Evolutionary conservation across 2,329 filamentous ascomycete genomes (phyloP).

Genomic region (Ophioceras dolichostomum): DNA sequence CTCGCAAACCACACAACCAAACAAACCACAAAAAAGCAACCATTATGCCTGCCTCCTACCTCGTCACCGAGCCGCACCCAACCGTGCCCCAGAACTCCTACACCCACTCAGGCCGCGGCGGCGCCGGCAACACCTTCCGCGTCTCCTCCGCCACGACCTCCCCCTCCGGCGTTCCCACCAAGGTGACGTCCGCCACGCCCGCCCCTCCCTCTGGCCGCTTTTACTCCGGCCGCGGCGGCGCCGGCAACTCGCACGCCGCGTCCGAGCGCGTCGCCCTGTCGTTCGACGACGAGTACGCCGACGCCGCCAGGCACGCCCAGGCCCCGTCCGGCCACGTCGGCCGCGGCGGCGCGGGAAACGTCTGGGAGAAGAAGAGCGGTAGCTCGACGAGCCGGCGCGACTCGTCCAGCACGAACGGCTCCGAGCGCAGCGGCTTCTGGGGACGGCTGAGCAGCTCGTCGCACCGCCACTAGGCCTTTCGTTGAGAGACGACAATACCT

Average conservation of each 20-base stretch:
- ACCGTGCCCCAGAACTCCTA: constrained; percentile 31
- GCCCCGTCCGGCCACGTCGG: constrained; percentile 47
- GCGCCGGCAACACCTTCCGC: constrained; percentile 43
- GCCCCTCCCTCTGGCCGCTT: constrained; percentile 37
- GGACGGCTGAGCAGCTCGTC: constrained; percentile 27
- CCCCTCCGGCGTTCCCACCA: constrained; percentile 38
- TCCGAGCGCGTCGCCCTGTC: constrained; percentile 44
- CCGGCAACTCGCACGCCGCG: constrained; percentile 47
- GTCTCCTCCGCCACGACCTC: constrained; percentile 25
- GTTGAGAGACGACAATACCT: too few species aligned
- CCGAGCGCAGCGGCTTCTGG: constrained; percentile 18
- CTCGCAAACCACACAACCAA: constrained; percentile 1
- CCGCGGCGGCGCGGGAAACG: constrained; percentile 52
- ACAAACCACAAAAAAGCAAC: constrained; percentile 4
- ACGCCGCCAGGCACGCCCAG: constrained; percentile 38
- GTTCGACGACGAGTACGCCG: constrained; percentile 55
- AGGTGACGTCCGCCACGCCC: constrained; percentile 26
- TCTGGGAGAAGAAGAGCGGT: constrained; percentile 15
- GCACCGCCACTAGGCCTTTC: too few species aligned
- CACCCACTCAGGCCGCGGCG: constrained; percentile 42
- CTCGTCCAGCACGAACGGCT: constrained; percentile 8
- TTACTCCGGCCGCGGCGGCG: constrained; percentile 54
- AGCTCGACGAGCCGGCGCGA: constrained; percentile 12
- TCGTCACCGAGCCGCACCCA: constrained; percentile 35
- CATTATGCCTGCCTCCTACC: constrained; percentile 28